phyloP scores from a whole-genome alignment of 305 asterid genomes.

The Fraxinus latifolia region DNA sequence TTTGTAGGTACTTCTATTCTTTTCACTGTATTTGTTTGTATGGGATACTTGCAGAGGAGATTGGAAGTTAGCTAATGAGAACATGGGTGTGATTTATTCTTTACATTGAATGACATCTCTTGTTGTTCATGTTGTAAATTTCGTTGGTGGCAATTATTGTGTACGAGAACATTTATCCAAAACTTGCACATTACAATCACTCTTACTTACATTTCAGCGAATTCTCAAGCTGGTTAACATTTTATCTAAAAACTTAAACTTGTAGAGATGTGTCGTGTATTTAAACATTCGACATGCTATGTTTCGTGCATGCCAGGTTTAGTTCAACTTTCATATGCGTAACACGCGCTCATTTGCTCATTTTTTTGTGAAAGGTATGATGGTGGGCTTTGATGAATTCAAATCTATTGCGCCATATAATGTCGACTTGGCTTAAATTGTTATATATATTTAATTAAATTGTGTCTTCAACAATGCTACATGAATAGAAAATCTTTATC shows the following conservation, averaged over 20 bases:
- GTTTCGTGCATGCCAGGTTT: not conserved
- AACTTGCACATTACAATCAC: not conserved
- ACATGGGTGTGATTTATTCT: not conserved
- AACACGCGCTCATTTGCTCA: not conserved
- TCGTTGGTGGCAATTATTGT: not conserved
- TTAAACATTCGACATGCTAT: not conserved
- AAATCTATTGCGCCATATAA: not conserved
- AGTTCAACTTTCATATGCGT: not conserved
- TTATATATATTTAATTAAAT: too few species aligned
- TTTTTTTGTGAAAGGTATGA: too few species aligned
- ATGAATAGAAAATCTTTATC: too few species aligned
- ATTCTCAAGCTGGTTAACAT: not conserved
- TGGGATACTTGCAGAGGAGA: not conserved
- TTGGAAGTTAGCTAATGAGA: not conserved
- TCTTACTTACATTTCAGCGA: not conserved
- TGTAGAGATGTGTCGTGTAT: not conserved
- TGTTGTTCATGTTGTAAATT: not conserved
- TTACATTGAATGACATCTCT: not conserved
- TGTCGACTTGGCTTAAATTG: too few species aligned
- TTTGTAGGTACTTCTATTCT: slow-evolving; percentile 26
- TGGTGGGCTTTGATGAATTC: not conserved
- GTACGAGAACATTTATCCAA: not conserved
- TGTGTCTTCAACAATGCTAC: too few species aligned
- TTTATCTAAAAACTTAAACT: not conserved
- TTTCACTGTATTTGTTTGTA: not conserved